Evolutionary conservation across 768 basidiomycete genomes (phyloP), one percentile per base, ranked within the genome.

Genomic region (Lactarius pseudohatsudake): DNA sequence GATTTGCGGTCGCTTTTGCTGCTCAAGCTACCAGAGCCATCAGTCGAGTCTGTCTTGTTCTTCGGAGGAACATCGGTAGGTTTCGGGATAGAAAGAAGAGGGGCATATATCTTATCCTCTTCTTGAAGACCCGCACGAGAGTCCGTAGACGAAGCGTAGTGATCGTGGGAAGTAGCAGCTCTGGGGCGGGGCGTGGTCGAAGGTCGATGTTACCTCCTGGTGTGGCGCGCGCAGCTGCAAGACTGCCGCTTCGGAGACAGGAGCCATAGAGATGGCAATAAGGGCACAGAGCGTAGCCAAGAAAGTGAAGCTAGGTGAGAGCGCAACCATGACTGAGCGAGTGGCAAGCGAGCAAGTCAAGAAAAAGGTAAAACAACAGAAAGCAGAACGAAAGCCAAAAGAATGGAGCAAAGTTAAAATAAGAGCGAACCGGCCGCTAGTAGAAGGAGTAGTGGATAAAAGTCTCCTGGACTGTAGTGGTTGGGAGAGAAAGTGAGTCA

Each of bases 201-300:
- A 30, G 18, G 43, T 18, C 40, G 53, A 47, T 3, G 41, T 34
- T 38, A 40, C 45, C 20, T 45, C 56, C 60, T n/a, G 40, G 20
- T 47, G 56, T 18, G 62, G 40, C 36, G 47, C 43, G 53, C 64
- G 69, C 7, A 59, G 20, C 38, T 69, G 67, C 62, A 82, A 71
- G 58, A 78, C 79, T n/a, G 79, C 79, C 22, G 78, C 84, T 58
- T 78, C 77, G 30, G 73, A 81, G 38, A 75, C 45, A 47, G 80
- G 78, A 22, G 75, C 67, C 28, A 80, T 61, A 2, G 79, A 79
- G 30, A 86, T 64, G 43, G 80, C 77, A 2, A 81, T 79, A 41
- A 85, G 74, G 64, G 79, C 77, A 68, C 81, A 78, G 62, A 86
- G 72, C 47, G 81, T 76, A 69, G 81, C 82, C 36, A 84, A 76